A percentile compares a stretch with the other conserved stretches of the same genome.
Evolutionary conservation across 1,139 yeast genomes (phyloP).

Genomic region (Pichia sp.): DNA sequence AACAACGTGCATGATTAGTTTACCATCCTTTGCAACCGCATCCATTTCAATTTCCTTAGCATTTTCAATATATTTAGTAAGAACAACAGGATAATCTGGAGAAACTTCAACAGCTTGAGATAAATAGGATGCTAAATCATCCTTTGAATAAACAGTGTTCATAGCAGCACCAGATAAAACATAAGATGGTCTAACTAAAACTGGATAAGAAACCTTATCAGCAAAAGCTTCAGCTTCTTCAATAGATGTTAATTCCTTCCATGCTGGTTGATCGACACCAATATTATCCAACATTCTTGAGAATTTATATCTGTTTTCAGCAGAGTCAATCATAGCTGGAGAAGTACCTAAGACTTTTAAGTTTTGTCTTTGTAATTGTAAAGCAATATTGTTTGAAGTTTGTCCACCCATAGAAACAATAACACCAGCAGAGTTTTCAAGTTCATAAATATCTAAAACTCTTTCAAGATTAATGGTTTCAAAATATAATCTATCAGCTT

Average conservation of each 20-base stretch:
- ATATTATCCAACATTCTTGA: constrained; percentile 95
- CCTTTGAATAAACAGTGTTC: constrained; percentile 91
- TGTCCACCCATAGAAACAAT: constrained; percentile 99
- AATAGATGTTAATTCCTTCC: constrained; percentile 95
- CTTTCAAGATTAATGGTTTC: constrained; percentile 94
- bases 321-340: constrained; percentile 97
- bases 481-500: constrained; percentile 94
- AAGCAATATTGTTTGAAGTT: constrained; percentile 93
- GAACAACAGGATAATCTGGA: constrained; percentile 95
- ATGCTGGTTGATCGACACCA: constrained; percentile 98
- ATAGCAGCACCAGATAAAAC: constrained; percentile 98
- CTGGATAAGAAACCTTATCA: constrained; percentile 87
- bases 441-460: constrained; percentile 90
- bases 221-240: constrained; percentile 94
- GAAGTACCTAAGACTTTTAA: constrained; percentile 95
- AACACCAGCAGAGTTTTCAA: constrained; percentile 88
- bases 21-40: constrained; percentile 95
- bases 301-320: constrained; percentile 96
- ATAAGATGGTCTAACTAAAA: constrained; percentile 94
- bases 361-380: constrained; percentile 87
- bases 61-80: constrained; percentile 93
- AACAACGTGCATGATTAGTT: constrained; percentile 93
- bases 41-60: constrained; percentile 99
- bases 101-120: constrained; percentile 96
- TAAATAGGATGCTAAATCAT: constrained; percentile 81